phyloP scores from a whole-genome alignment of 805 yeast genomes.

The Myxozyma neotropica region DNA sequence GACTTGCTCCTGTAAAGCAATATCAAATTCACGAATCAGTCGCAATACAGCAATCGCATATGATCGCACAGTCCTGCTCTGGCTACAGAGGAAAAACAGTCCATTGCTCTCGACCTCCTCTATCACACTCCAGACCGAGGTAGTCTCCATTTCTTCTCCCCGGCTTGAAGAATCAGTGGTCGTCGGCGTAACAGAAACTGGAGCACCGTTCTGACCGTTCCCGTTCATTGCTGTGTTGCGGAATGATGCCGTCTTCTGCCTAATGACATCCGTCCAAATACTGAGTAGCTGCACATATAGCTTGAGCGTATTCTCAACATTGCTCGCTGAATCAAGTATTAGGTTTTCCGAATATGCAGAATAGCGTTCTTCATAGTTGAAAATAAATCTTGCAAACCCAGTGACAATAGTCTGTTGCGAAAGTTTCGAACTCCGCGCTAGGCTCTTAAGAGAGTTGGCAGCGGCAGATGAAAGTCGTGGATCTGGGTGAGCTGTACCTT shows the following conservation, averaged over 20 bases:
- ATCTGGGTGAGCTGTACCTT: constrained; percentile 73
- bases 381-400: constrained; percentile 75
- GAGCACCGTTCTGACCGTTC: not conserved
- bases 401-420: constrained; percentile 61
- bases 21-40: constrained; percentile 85
- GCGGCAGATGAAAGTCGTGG: constrained; percentile 65
- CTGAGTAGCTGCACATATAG: constrained; percentile 77
- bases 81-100: constrained; percentile 84
- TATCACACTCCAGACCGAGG: constrained; percentile 76
- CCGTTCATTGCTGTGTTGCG: constrained; percentile 23
- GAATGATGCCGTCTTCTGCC: constrained; percentile 41
- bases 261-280: constrained; percentile 77
- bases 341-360: constrained; percentile 25
- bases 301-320: constrained; percentile 39
- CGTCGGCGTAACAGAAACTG: constrained; percentile 19
- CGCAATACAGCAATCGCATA: constrained; percentile 74
- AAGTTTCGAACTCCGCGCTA: constrained; percentile 61
- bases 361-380: constrained; percentile 65
- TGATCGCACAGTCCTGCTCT: constrained; percentile 73
- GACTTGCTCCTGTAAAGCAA: constrained; percentile 64
- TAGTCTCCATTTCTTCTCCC: constrained; percentile 71
- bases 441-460: constrained; percentile 59
- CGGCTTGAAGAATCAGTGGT: constrained; percentile 42
- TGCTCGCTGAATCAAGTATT: constrained; percentile 5
- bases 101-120: constrained; percentile 98